phyloP scores from a whole-genome alignment of 164 flowering plant species.

The Cinnamomum micranthum region DNA sequence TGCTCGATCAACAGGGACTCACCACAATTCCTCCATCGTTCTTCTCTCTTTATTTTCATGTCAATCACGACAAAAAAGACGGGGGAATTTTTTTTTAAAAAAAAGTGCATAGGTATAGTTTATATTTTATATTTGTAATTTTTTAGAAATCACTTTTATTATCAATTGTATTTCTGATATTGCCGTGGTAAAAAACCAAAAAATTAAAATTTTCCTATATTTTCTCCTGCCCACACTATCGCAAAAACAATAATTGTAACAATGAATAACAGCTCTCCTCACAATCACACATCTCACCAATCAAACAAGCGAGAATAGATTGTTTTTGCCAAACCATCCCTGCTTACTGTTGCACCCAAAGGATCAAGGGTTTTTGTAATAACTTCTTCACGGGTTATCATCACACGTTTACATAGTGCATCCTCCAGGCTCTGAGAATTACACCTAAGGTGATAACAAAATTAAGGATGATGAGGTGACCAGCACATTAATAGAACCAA shows the following conservation, averaged over 20 bases:
- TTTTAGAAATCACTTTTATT: too few relatives aligned
- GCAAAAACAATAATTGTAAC: background rate
- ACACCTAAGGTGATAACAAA: conserved; percentile 51
- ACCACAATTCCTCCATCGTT: too few relatives aligned
- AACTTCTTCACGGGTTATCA: conserved; percentile 92
- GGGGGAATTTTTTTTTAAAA: too few relatives aligned
- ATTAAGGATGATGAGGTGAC: background rate
- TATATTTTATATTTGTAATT: too few relatives aligned
- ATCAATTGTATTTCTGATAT: too few relatives aligned
- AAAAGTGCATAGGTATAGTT: too few relatives aligned
- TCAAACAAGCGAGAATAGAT: conserved; percentile 88
- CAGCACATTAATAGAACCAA: background rate
- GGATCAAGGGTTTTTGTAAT: conserved; percentile 89
- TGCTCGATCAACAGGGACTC: too few relatives aligned
- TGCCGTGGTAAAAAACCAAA: too few relatives aligned
- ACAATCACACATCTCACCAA: conserved; percentile 42
- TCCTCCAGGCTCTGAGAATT: conserved; percentile 59
- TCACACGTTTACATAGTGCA: conserved; percentile 76
- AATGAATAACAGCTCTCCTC: background rate
- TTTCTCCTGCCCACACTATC: too few relatives aligned
- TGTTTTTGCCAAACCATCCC: conserved; percentile 94
- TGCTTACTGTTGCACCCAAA: conserved; percentile 59
- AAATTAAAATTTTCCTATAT: too few relatives aligned
- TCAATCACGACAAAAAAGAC: too few relatives aligned
- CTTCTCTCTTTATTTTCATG: too few relatives aligned